Base-by-base conservation (phyloP, 2,329 filamentous ascomycete genomes). In the Colletotrichum camelliae region DNA sequence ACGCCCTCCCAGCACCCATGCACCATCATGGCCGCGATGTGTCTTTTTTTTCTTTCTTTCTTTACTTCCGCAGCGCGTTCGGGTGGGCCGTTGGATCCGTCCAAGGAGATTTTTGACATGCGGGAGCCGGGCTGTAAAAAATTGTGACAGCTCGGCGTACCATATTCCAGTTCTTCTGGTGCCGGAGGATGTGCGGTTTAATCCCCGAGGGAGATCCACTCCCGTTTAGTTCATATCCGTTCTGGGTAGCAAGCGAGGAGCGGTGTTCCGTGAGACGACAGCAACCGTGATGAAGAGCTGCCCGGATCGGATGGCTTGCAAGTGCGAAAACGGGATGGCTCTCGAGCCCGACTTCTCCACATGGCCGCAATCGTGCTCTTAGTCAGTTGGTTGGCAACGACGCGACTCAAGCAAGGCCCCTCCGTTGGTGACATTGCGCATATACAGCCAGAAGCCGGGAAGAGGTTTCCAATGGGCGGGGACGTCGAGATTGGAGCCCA, bases 291-390 rank as follows among this genome's bases (percentile, higher is more conserved):
- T 60, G 43, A 65, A 37, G 70, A 13, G 39, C 57, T 74, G 68
- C 15, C 57, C 64, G 58, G 70, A 73, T 69, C 64, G 70, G 73
- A 75, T 73, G 73, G 73, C 43, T 48, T 48, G 43, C 43, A 68
- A 75, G 57, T 64, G 39, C 35, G 57, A 62, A 73, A 73, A 60
- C 64, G 64, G 70, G 39, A 73, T 64, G 35, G 64, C 74, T 62
- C 21, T 55, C 33, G 18, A 29, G 13, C 58, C 55, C 69, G 73
- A 74, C 61, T 62, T 73, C 74, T 52, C 74, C 74, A 65, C 48
- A 68, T 52, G 57, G 57, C 57, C 35, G 57, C 39, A 37, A 33
- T 60, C 15, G 29, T 39, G 39, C n/a, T 43, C 70, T 43, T 75
- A 75, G 73, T 75, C 74, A 75, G 69, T 72, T 7, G 31, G 27